Base-by-base conservation (phyloP, 2,329 filamentous ascomycete genomes). In the Corinectria fuckeliana region DNA sequence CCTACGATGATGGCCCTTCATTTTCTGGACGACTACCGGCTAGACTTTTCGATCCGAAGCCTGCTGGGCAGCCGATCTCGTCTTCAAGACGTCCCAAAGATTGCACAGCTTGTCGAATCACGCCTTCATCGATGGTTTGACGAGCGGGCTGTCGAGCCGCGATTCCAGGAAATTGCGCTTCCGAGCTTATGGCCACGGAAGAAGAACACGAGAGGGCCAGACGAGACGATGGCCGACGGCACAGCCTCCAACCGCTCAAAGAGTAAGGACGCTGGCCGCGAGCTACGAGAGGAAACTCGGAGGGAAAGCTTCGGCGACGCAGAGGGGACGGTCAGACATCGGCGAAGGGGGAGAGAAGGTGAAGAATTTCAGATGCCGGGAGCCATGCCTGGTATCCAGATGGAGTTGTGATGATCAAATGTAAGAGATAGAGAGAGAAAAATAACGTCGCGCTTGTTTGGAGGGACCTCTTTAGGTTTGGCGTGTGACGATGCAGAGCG, bases 1-100 rank as follows among this genome's bases (percentile, higher is more conserved):
- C 91, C 91, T 4, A 97, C 95, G 3, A 96, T 93, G 73, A 90
- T 99, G 75, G 92, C 92, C 0, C 98, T 99, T 76, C 96, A 92
- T 56, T 99, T 99, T 72, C 83, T 94, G 30, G 91, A 94, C 73
- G 91, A 95, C 77, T 96, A 96, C 77, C 83, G 91, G 23, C 82
- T 96, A 18, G 92, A 95, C 74, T 89, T 96, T 63, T 92, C 89
- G 3, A 91, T 94, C 25, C 85, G 91, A 62, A 93, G 90, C 52
- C 82, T 95, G 13, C 85, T 96, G 5, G 92, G 92, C 32, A 91
- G 88, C 59, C 85, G 91, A n/a, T 91, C 89, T 3, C 83, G 91
- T 14, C 78, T 96, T 3, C 91, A 95, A 71, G 91, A 96, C 73
- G 91, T 96, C 1, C 92, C 92, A 25, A 96, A 96, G 74, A 94